These are phyloP conservation scores for Candida pseudoviswanathii DNA, from an alignment of 1,139 yeast species.

Conservation along the genomic window DNA sequence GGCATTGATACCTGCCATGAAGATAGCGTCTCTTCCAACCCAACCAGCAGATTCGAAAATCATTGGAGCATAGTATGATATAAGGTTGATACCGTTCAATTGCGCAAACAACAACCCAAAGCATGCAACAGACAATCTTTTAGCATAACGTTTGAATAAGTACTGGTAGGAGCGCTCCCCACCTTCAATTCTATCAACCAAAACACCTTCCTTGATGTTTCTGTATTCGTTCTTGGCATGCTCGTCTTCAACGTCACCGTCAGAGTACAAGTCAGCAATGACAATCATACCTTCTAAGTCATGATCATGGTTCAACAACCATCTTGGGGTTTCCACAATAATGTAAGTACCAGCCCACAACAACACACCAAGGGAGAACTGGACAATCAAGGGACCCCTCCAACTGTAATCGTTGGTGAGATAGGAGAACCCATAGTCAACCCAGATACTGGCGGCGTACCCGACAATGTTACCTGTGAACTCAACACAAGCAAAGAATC, in stretches of 20 bases:
- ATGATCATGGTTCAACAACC: slow-evolving; percentile 85
- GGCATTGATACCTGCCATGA: slow-evolving; percentile 92
- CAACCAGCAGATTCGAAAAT: slow-evolving; percentile 96
- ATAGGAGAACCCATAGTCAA: slow-evolving; percentile 77
- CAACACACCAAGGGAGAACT: slow-evolving; percentile 71
- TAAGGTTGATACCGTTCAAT: slow-evolving; percentile 88
- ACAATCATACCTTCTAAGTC: slow-evolving; percentile 78
- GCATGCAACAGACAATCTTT: slow-evolving; percentile 86
- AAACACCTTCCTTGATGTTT: slow-evolving; percentile 46
- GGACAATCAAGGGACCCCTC: slow-evolving; percentile 79
- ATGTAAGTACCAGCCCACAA: slow-evolving; percentile 72
- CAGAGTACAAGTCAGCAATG: slow-evolving; percentile 47
- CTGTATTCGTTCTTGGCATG: slow-evolving; percentile 61
- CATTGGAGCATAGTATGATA: slow-evolving; percentile 90
- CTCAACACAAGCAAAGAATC: slow-evolving; percentile 87
- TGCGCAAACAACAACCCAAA: slow-evolving; percentile 92
- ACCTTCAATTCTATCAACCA: slow-evolving; percentile 77
- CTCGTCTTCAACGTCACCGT: slow-evolving; percentile 56
- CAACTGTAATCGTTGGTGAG: slow-evolving; percentile 60
- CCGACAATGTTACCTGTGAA: slow-evolving; percentile 92
- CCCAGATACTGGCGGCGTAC: slow-evolving; percentile 87
- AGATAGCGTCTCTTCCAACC: slow-evolving; percentile 82
- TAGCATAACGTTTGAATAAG: slow-evolving; percentile 63
- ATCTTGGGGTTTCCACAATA: slow-evolving; percentile 86
- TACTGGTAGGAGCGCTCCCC: slow-evolving; percentile 64